A percentile compares a stretch with the other conserved stretches of the same genome.
phyloP scores from a whole-genome alignment of 2,329 filamentous ascomycete species.

The Cladobotryum mycophilum region DNA sequence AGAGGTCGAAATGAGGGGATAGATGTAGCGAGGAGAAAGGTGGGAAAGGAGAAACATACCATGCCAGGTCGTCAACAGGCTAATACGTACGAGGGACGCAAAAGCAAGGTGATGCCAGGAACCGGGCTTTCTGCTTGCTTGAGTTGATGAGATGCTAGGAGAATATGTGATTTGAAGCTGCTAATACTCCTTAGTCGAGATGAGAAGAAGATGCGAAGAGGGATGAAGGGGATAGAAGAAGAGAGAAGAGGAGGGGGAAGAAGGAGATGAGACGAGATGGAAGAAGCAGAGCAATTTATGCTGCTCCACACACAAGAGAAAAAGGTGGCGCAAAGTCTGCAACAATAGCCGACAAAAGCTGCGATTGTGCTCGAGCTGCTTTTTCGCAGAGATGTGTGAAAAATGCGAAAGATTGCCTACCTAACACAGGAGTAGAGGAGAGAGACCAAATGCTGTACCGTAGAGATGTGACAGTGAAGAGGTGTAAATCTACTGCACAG shows the following conservation, averaged over 20 bases:
- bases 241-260: neutral
- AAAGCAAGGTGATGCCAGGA: neutral
- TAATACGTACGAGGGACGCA: neutral
- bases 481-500: neutral
- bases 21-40: neutral
- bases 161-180: neutral
- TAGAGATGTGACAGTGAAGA: too few relatives aligned
- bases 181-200: neutral
- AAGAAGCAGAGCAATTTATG: neutral
- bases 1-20: neutral
- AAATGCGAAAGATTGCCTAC: neutral
- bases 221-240: neutral
- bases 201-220: neutral
- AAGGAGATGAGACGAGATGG: neutral
- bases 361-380: neutral
- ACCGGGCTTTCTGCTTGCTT: neutral
- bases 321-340: neutral
- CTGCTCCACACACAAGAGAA: too few relatives aligned
- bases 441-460: too few relatives aligned
- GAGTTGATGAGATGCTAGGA: neutral
- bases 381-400: neutral
- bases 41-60: neutral
- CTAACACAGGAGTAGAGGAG: neutral
- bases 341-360: neutral
- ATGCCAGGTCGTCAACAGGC: too few relatives aligned